Evolutionary conservation across 1,284 basidiomycete genomes (phyloP), one percentile per base, ranked within the genome.

Genomic region (Microbotryum lychnidis-dioicae): DNA sequence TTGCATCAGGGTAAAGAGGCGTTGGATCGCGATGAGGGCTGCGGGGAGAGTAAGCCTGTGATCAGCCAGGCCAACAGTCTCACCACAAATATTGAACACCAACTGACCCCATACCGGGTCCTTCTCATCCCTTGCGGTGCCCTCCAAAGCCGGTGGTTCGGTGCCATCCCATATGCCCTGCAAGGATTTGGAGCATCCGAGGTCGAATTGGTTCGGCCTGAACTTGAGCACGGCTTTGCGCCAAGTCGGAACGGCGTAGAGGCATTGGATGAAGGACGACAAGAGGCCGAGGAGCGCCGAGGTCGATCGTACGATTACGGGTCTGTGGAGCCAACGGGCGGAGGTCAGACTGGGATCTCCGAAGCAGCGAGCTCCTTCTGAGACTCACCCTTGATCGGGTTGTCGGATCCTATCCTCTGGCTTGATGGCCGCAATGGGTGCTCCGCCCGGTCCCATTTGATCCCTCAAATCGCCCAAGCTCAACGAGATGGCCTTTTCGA

Each of bases 1-100:
- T 10, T 44, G 27, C 67, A 68, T 68, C 25, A 65, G 42, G 6
- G 60, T 55, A 44, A 68, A 68, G 6, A 68, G 56, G 7, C 67
- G 55, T 14, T 68, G 67, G 7, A 68, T 23, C 8, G 64, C 55
- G 29, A 55, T 21, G 47, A 68, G 37, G 7, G 56, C 64, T 67
- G 56, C 4, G 21, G 37, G 37, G 37, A 42, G 16, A 42, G 37
- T 18, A 42, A 42, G 2, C 6, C 9, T 42, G 37, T 12, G n/a
- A 33, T 27, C 29, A 21, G 6, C 8, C 7, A 10, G 16, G 18
- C 25, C 2, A 14, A 48, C 20, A 25, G 23, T 18, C 21, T 21
- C 27, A 31, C 8, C 16, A 23, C 25, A n/a, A 31, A n/a, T n/a
- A 14, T 23, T 45, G 10, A 25, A 14, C 23, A 27, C 18, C 16